Base-by-base conservation (phyloP, 2,329 filamentous ascomycete species). In the Monilinia fructicola region DNA sequence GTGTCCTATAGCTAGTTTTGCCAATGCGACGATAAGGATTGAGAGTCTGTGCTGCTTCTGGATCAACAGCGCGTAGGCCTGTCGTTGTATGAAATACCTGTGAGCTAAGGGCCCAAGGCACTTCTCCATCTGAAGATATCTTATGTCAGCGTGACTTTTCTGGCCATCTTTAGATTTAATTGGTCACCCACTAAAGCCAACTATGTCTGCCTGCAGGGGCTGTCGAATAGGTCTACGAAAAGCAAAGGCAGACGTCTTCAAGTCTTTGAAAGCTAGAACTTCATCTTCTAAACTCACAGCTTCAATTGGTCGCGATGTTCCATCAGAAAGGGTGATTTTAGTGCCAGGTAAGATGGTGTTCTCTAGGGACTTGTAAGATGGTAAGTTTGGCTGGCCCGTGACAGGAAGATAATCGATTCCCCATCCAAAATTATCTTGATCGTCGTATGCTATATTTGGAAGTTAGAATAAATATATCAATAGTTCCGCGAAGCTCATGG, bases 21-120 rank as follows among this genome's bases (percentile, higher is more conserved):
- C 53, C 53, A 54, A 54, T 54, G 53, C 31, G 53, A 21, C 23
- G 28, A 54, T 54, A 54, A n/a, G 53, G 21, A 16, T 54, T 54
- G 28, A 54, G 18, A 10, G 6, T 14, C 28, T 38, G 28, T 54
- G 53, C 53, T 35, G 28, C 28, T 54, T 54, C 28, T n/a, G 53
- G 53, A 11, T 54, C 53, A 38, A 35, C 16, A n/a, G 53, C 53
- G 28, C 53, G 53, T 18, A 35, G 53, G 16, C 53, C 53, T 21
- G 53, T 54, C 28, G 28, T 54, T 38, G 53, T 54, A 35, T 35
- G 28, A 35, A 54, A 54, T 10, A 54, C 53, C 7, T 54, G 53
- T 38, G 53, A 54, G 16, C 53, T 38, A 4, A 54, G 26, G 16
- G 53, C 28, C 53, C 53, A 54, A n/a, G 53, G 53, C 18, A 12